Percentiles rank a stretch among this genome's conserved stretches.
Conservation (phyloP, 176 grass and related monocot genomes). For the Otatea glauca region DNA sequence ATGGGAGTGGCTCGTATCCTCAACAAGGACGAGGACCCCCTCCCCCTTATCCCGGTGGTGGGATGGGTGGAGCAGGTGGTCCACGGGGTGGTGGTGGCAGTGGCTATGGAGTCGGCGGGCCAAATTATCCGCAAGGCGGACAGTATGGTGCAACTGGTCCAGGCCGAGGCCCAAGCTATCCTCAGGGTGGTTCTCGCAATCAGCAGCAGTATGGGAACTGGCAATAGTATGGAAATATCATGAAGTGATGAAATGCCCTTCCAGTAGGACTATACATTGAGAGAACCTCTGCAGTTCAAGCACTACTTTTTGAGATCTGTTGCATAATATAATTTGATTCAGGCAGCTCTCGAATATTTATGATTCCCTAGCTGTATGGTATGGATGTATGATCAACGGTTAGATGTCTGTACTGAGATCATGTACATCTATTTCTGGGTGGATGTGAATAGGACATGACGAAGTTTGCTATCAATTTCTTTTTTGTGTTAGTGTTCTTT, state of each 20-base stretch:
- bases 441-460: neutral
- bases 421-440: neutral
- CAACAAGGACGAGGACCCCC: slow-evolving; percentile 74
- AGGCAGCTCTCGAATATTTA: slow-evolving; percentile 1
- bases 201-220: slow-evolving; percentile 82
- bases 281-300: neutral
- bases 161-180: slow-evolving; percentile 61
- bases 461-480: neutral
- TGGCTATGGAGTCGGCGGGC: slow-evolving; percentile 57
- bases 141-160: slow-evolving; percentile 70
- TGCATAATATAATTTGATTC: neutral
- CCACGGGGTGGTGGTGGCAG: slow-evolving; percentile 43
- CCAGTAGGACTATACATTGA: neutral
- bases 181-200: slow-evolving; percentile 61
- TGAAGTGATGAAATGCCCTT: neutral
- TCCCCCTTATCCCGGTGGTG: slow-evolving; percentile 61
- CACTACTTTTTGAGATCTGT: neutral
- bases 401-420: neutral
- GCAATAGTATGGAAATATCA: slow-evolving; percentile 53
- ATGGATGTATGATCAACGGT: neutral
- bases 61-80: slow-evolving; percentile 52
- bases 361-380: neutral
- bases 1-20: slow-evolving; percentile 67
- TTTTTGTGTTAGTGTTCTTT: neutral
- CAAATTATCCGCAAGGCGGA: slow-evolving; percentile 69